Conservation (phyloP, 139 green algal genomes). For the Haematococcus lacustris region DNA sequence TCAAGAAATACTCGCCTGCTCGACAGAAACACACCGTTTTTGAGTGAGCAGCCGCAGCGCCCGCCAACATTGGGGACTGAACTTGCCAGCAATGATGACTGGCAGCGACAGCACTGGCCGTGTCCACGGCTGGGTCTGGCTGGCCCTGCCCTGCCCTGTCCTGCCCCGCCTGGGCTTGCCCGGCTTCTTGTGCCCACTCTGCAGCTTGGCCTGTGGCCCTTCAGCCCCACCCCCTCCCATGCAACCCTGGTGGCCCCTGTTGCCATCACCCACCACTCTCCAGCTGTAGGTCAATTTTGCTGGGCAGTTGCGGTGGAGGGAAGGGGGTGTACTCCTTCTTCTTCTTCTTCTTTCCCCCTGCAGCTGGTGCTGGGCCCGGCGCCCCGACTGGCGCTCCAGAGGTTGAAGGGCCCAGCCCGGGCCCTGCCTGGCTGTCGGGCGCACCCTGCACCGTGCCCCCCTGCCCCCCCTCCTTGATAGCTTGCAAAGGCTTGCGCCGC, state of each 20-base stretch:
- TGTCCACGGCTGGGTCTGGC: not conserved
- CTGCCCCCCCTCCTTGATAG: slow-evolving; percentile 6
- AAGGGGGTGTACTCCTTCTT: slow-evolving; percentile 94
- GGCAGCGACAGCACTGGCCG: not conserved
- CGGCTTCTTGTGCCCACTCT: not conserved
- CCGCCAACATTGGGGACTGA: not conserved
- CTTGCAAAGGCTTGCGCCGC: slow-evolving; percentile 62
- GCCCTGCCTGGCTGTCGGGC: not conserved
- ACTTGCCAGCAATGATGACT: not conserved
- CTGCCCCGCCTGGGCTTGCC: not conserved
- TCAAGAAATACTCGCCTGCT: slow-evolving; percentile 89
- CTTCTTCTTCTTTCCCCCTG: slow-evolving; percentile 19
- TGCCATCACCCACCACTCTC: slow-evolving; percentile 91
- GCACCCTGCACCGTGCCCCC: too few species aligned
- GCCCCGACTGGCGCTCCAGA: not conserved
- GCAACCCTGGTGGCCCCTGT: too few species aligned
- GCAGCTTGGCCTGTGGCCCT: not conserved
- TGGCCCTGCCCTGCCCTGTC: not conserved
- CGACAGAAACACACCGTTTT: not conserved
- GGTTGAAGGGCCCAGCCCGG: too few species aligned
- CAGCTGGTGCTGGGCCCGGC: not conserved
- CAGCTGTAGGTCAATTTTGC: slow-evolving; percentile 84
- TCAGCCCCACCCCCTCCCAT: not conserved
- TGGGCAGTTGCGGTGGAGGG: slow-evolving; percentile 83
- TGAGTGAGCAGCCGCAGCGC: too few species aligned